Base-by-base conservation (phyloP, 2,329 filamentous ascomycete genomes). In the Teratosphaeria zuluensis region DNA sequence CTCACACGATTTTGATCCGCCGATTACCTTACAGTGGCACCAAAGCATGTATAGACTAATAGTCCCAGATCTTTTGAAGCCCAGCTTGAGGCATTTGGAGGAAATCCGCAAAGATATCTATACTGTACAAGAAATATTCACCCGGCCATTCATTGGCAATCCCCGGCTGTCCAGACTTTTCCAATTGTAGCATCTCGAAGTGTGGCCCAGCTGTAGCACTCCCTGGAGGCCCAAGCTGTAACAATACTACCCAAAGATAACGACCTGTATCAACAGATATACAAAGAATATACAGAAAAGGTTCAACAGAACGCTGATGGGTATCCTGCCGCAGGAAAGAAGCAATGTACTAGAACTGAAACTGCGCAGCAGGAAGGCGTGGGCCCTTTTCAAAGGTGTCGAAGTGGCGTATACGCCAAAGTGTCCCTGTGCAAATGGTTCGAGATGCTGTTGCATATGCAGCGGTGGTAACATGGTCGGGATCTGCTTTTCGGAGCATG, bases 301-400 rank as follows among this genome's bases (percentile, higher is more conserved):
- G n/a, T 21, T 21, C 42, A 48, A 48, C n/a, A 16, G 19, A 53
- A 53, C 16, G n/a, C 21, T 28, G 16, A 31, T n/a, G 55, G 55
- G 55, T 51, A 56, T 56, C 55, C 55, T 21, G 55, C 55, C 55
- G 35, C 33, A 42, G 35, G 24, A 35, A 31, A 28, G 12, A 32
- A 53, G 52, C 14, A 30, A 53, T 31, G 32, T 35, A 12, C 7
- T 9, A 31, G 11, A 16, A n/a, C 12, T 11, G 54, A 31, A 35
- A 42, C 55, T 56, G 55, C 55, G 28, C 55, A 56, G 55, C 55
- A 56, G 55, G 55, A 46, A 21, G 19, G 38, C 14, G 31, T 56
- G 11, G 11, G 21, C 19, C 42, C 21, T 56, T 21, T 28, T 38
- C 21, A 19, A 21, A 31, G 51, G 21, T 12, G 24, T 11, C 19